Percentiles rank a stretch among this genome's conserved stretches.
These are phyloP conservation scores for Boletus insuetus DNA, from an alignment of 768 basidiomycete species.

Conservation along the genomic window DNA sequence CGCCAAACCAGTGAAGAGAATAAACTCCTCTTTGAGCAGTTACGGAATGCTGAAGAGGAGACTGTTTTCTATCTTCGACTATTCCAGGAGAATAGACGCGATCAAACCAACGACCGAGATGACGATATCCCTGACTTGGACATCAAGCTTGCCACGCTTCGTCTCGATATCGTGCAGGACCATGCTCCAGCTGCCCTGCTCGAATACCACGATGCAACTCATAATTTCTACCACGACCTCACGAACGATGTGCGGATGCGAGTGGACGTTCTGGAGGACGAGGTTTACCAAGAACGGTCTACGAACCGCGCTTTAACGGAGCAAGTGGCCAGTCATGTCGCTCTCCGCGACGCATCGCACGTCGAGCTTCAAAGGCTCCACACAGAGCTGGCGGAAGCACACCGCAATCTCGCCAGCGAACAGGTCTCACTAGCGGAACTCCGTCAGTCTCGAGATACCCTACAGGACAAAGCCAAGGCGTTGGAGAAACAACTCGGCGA, in stretches of 20 bases:
- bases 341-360: slow-evolving; percentile 41
- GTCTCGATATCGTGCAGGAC: slow-evolving; percentile 17
- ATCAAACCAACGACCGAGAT: background rate
- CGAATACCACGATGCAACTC: slow-evolving; percentile 21
- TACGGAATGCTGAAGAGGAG: slow-evolving; percentile 20
- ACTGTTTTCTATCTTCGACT: slow-evolving; percentile 10
- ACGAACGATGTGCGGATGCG: slow-evolving; percentile 33
- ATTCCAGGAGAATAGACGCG: slow-evolving; percentile 5
- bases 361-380: slow-evolving; percentile 40
- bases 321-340: slow-evolving; percentile 41
- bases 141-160: slow-evolving; percentile 14
- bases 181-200: slow-evolving; percentile 9
- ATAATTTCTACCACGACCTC: slow-evolving; percentile 38
- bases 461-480: slow-evolving; percentile 27
- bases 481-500: slow-evolving; percentile 30
- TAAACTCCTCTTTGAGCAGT: slow-evolving; percentile 33
- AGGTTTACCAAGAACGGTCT: slow-evolving; percentile 14
- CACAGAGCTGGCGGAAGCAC: slow-evolving; percentile 33
- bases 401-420: slow-evolving; percentile 20
- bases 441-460: slow-evolving; percentile 19
- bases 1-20: slow-evolving; percentile 57
- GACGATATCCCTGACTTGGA: slow-evolving; percentile 11
- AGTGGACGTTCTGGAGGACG: slow-evolving; percentile 7
- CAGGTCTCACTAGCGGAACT: slow-evolving; percentile 18
- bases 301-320: slow-evolving; percentile 20